Evolutionary conservation across 441 rosid genomes (phyloP), one percentile per base, ranked within the genome.

Genomic region (Dalechampia spathulata): DNA sequence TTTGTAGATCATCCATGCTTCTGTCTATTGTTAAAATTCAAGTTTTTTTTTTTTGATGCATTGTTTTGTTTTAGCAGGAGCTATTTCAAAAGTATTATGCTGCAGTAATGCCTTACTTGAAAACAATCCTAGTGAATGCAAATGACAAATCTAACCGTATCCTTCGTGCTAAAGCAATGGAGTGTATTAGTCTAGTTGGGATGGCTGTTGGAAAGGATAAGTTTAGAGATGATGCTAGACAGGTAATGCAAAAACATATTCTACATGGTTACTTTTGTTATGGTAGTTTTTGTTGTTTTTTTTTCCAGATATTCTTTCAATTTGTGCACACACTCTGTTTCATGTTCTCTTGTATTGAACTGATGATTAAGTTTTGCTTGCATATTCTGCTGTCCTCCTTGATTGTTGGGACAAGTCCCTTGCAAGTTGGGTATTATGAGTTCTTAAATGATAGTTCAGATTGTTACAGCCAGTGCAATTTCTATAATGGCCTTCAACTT

Each of bases 151-250:
- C 90, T 57, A 87, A 80, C 54, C 77, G 96, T 10, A 83, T 87
- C 95, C 92, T 90, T 50, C 92, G 96, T 63, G 98, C 96, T 42
- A 87, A 87, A 68, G 83, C 98, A 60, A 85, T 90, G 90, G 98
- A 90, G 70, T 90, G 98, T 79, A 87, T 90, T 67, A 90, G 96
- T 77, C 75, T 87, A 69, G 95, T 90, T 68, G 96, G 96, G 61
- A 87, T 90, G 98, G 98, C 96, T 57, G 98, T 90, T 51, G 98
- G 98, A 64, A 86, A 82, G 69, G 96, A 87, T 65, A 90, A 83
- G 71, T 87, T 85, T 66, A 83, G 75, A 77, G 84, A 78, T 48
- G 98, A 90, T 52, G 96, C 96, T 9, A 82, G 82, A 64, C 95
- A 87, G 98, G 98, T 90, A 72, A 26, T 60, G 49, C 49, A 32